Base-by-base conservation (phyloP, 495 filamentous ascomycete genomes). In the Lichina pygmaea region DNA sequence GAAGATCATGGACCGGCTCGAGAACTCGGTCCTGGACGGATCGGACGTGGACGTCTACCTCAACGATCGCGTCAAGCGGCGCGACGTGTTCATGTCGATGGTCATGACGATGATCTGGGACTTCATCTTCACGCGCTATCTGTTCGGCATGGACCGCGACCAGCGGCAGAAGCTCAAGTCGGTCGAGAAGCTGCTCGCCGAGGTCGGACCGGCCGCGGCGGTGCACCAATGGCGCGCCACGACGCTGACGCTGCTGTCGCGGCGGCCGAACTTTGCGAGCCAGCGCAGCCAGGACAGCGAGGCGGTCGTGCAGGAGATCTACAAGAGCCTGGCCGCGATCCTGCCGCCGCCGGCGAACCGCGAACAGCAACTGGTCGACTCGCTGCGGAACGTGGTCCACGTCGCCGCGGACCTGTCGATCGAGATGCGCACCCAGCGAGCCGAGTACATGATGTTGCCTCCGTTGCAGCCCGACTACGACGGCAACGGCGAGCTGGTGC, bases 71-170 rank as follows among this genome's bases (percentile, higher is more conserved):
- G 77, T 89, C 44, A 72, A 71, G 48, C 74, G 89, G 44, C 73
- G 84, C 34, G 82, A 93, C 61, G 78, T 94, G 34, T 91, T 95
- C 63, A 93, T 93, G 80, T 85, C 81, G 24, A 80, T 95, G 51
- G 77, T 84, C 50, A 95, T 94, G 84, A 85, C 75, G 41, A 92
- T 97, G 81, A 73, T 95, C 34, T 94, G 84, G 83, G 86, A 95
- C 56, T 93, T 81, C 54, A 75, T 97, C 55, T 97, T 97, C 59
- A 92, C 85, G 9, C 77, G 91, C 46, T 97, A 95, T 55, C 73
- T 97, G 34, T 95, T 97, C 55, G 89, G 91, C 50, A 89, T 95
- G 82, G 86, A 94, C 60, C 71, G 84, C 44, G 89, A 93, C 55
- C 86, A 97, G 55, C 78, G 91, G 30, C 86, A 95, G 60, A 93